Conservation (phyloP, 2,329 filamentous ascomycete genomes). For the Lachnellula suecica region DNA sequence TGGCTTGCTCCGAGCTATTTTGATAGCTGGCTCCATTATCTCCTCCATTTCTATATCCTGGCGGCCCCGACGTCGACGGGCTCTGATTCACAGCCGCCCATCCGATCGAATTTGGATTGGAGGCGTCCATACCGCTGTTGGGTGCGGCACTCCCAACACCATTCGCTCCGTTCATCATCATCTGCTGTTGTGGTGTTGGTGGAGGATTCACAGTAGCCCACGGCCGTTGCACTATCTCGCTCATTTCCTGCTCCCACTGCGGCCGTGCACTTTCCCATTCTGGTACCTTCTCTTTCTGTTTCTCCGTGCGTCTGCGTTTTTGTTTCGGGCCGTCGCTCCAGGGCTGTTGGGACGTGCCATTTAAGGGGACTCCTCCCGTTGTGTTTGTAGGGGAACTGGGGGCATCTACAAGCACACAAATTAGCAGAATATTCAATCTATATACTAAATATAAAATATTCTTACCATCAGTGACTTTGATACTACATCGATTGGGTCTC, state of each 20-base stretch:
- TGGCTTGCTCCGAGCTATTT: constrained; percentile 18
- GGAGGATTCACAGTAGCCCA: constrained; percentile 28
- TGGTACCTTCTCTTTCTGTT: constrained; percentile 14
- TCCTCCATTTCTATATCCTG: constrained; percentile 32
- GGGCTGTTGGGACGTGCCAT: constrained; percentile 4
- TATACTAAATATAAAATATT: background rate
- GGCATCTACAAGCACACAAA: constrained; percentile 3
- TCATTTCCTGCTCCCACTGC: constrained; percentile 30
- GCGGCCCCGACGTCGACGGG: constrained; percentile 4
- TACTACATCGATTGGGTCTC: constrained; percentile 31
- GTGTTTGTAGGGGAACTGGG: constrained; percentile 17
- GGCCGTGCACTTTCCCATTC: constrained; percentile 29
- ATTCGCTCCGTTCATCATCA: constrained; percentile 17
- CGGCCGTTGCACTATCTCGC: constrained; percentile 21
- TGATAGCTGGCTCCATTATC: constrained; percentile 36
- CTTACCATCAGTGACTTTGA: constrained; percentile 32
- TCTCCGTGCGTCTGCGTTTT: constrained; percentile 23
- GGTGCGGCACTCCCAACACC: constrained; percentile 2
- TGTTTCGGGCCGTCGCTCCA: constrained; percentile 12
- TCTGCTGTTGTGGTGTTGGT: background rate
- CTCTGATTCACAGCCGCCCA: constrained; percentile 26
- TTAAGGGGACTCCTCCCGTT: constrained; percentile 9
- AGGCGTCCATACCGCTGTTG: constrained; percentile 7
- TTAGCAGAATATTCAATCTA: background rate
- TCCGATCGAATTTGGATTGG: constrained; percentile 18